Conservation (phyloP, 257 asterid species). For the Nicotiana undulata region DNA sequence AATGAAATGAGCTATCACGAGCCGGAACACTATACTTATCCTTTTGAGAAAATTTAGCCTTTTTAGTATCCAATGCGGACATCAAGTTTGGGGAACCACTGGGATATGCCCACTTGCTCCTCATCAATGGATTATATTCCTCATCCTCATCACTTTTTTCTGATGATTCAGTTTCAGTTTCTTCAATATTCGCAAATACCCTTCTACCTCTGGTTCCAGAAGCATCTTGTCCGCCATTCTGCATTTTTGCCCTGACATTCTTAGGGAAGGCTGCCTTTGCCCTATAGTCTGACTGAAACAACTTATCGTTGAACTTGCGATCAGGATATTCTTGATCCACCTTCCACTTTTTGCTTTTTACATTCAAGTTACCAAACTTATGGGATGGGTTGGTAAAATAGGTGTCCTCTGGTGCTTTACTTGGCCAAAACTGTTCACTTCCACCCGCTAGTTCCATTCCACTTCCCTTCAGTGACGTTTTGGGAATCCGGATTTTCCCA, state of each 20-base stretch:
- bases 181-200: constrained; percentile 48
- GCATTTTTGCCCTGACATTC: constrained; percentile 34
- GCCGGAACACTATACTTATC: constrained; percentile 34
- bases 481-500: constrained; percentile 59
- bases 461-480: constrained; percentile 45
- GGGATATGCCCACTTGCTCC: constrained; percentile 96
- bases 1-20: constrained; percentile 45
- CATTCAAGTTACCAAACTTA: constrained; percentile 39
- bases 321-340: constrained; percentile 46
- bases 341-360: constrained; percentile 55
- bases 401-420: constrained; percentile 38
- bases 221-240: constrained; percentile 45
- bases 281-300: constrained; percentile 44
- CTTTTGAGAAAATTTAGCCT: constrained; percentile 45
- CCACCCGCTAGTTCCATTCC: constrained; percentile 44
- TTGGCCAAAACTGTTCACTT: constrained; percentile 45
- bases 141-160: constrained; percentile 62
- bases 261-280: constrained; percentile 38
- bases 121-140: constrained; percentile 80
- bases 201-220: constrained; percentile 35
- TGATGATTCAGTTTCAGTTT: constrained; percentile 94
- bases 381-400: constrained; percentile 42
- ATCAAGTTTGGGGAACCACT: constrained; percentile 52
- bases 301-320: constrained; percentile 34
- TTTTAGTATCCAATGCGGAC: constrained; percentile 32